Evolutionary conservation across 2,329 filamentous ascomycete genomes (phyloP), one percentile per base, ranked within the genome.

Genomic region (Alternaria arbusti): DNA sequence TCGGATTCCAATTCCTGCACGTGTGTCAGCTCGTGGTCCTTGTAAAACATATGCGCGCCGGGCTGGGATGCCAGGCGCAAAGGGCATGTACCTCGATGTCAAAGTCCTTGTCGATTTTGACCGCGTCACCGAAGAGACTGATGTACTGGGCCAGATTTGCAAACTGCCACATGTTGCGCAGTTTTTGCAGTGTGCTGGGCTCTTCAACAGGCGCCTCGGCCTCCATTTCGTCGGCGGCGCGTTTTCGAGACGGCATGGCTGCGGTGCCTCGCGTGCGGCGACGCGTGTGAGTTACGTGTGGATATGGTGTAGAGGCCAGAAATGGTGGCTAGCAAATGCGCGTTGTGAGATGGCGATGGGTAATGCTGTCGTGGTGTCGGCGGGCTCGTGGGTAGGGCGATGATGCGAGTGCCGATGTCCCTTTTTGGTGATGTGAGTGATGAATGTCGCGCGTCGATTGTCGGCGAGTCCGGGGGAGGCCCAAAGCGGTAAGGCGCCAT

Each of bases 101-200:
- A 67, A 97, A 86, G 75, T 91, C 89, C 66, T 96, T 91, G 72
- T 96, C 91, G 69, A 98, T 92, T 83, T 97, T 97, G 78, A 97
- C 90, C 46, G 90, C 90, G 74, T 91, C 90, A 65, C 95, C 94
- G 80, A 99, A 99, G 44, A 95, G 88, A 78, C 90, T 92, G 65
- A 98, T 92, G 87, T 94, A 99, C 82, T 99, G 95, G 82, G 91
- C 94, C 8, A 98, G 84, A 75, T 94, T 95, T 65, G 95, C 93
- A 81, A 98, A 97, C 80, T 97, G 92, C 94, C 95, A 98, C 86
- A 92, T 94, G 78, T 92, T 96, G 67, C 95, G 89, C 70, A 98
- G 87, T 69, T 86, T 89, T 62, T 88, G 83, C 26, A 96, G 84
- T 72, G 70, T 75, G 62, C 71, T 78, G 61, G 79, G 77, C 59